Evolutionary conservation across 345 rosid genomes (phyloP).

Genomic region (Salix exigua): DNA sequence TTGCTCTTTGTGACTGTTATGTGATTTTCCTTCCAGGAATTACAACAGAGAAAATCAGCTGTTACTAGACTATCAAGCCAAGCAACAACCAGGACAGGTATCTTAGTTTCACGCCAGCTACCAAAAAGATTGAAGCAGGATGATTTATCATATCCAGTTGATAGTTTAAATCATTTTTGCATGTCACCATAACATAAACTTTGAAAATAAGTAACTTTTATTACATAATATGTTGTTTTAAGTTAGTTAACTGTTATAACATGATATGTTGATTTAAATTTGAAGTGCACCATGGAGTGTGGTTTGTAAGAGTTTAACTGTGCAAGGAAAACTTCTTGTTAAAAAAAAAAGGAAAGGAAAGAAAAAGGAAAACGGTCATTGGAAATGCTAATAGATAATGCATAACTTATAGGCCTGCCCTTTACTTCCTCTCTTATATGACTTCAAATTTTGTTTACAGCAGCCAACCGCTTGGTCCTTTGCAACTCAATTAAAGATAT

Average conservation of each 20-base stretch:
- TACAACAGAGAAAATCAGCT: slow-evolving; percentile 9
- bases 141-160: background rate
- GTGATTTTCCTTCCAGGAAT: slow-evolving; percentile 3
- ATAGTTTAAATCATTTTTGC: background rate
- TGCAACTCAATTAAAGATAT: slow-evolving; percentile 17
- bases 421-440: slow-evolving; percentile 9
- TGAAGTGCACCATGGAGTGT: background rate
- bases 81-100: slow-evolving; percentile 5
- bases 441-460: slow-evolving; percentile 21
- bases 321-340: background rate
- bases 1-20: background rate
- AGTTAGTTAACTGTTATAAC: background rate
- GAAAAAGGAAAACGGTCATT: background rate
- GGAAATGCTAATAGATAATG: background rate
- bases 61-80: slow-evolving; percentile 2
- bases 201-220: background rate
- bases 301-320: background rate
- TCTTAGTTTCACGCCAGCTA: background rate
- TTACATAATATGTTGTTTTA: background rate
- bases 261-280: background rate
- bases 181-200: background rate
- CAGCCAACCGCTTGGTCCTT: slow-evolving; percentile 15
- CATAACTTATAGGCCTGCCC: background rate
- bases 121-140: background rate
- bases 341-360: background rate